Conservation (phyloP, 805 yeast genomes). For the Wickerhamomyces subpelliculosus region DNA sequence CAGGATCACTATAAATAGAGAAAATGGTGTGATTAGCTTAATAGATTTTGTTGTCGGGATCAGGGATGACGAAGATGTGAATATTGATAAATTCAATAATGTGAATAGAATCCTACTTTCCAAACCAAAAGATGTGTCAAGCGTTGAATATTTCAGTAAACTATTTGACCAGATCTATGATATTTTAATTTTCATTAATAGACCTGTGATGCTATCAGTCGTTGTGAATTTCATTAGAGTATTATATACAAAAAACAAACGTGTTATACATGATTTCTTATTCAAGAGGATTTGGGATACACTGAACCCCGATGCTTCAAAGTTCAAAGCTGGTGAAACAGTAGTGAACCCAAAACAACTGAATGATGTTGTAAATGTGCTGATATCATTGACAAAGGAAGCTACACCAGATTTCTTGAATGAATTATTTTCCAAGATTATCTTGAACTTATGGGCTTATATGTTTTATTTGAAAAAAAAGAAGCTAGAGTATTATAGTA, state of each 20-base stretch:
- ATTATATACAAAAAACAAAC: slow-evolving; percentile 41
- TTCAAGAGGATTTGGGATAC: slow-evolving; percentile 41
- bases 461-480: slow-evolving; percentile 27
- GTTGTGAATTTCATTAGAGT: slow-evolving; percentile 47
- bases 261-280: slow-evolving; percentile 53
- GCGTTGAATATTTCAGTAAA: slow-evolving; percentile 45
- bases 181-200: slow-evolving; percentile 49
- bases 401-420: slow-evolving; percentile 27
- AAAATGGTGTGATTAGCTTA: slow-evolving; percentile 67
- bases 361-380: slow-evolving; percentile 57
- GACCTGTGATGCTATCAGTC: slow-evolving; percentile 53
- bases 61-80: slow-evolving; percentile 64
- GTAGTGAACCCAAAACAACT: slow-evolving; percentile 41
- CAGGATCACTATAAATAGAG: slow-evolving; percentile 45
- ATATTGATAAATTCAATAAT: slow-evolving; percentile 56
- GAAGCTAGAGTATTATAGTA: slow-evolving; percentile 21
- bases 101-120: slow-evolving; percentile 59
- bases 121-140: slow-evolving; percentile 47
- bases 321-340: slow-evolving; percentile 21
- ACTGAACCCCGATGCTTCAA: slow-evolving; percentile 29
- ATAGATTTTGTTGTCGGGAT: slow-evolving; percentile 74
- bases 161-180: slow-evolving; percentile 60
- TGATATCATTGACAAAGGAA: slow-evolving; percentile 53
- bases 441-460: slow-evolving; percentile 30
- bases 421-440: slow-evolving; percentile 24